Evolutionary conservation across 1,284 basidiomycete genomes (phyloP), one percentile per base, ranked within the genome.

Genomic region (Pholiota adiposa): DNA sequence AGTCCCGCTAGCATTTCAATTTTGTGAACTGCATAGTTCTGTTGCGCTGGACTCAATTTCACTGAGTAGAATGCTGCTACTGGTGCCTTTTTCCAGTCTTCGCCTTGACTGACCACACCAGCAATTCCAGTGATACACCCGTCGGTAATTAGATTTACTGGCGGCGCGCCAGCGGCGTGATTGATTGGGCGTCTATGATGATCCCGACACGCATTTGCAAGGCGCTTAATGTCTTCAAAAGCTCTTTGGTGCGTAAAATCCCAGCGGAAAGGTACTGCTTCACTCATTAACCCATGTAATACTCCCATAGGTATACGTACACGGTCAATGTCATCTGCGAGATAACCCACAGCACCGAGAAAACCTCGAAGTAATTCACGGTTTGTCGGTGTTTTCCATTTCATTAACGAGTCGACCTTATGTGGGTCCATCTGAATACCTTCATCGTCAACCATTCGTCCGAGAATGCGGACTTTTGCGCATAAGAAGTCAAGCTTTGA

Each of bases 51-150:
- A 43, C 69, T 76, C 29, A 80, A 61, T 57, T 78, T 79, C 0
- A 75, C 76, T 0, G 74, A 78, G 58, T 71, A 76, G 57, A 79
- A 79, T 0, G 72, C 75, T 1, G 72, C 70, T 0, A 75, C 59
- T 2, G 56, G 56, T 0, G 68, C 73, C 0, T 33, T 65, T 56
- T 67, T 63, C 69, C 71, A 73, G n/a, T 70, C 66, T 0, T 16
- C 14, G 0, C 76, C 75, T 61, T 77, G 74, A 21, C 63, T 63
- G 3, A 77, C 54, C 0, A 75, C 59, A 0, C 73, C 73, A 1
- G 72, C 66, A 3, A 74, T 64, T 0, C 75, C 73, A 2, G 70
- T 69, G 0, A 53, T 34, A 52, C 66, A 71, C 0, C 70, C 67
- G 62, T 74, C 70, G 1, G 70, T 76, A 0, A 76, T 64, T 16